Conservation (phyloP, 2,329 filamentous ascomycete genomes). For the Pyrenophora seminiperda region DNA sequence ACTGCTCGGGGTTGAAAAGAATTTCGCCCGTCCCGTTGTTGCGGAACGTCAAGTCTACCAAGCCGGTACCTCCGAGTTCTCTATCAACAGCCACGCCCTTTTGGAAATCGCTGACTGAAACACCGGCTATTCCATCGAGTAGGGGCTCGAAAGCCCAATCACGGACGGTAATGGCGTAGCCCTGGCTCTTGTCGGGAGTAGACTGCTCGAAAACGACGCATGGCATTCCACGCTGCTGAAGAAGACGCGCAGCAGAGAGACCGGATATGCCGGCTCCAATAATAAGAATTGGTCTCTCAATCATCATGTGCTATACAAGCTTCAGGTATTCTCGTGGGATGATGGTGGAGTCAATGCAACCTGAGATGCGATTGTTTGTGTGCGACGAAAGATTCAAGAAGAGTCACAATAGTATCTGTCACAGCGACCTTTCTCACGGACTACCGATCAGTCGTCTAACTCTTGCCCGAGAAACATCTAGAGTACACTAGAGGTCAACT, state of each 20-base stretch:
- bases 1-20: background rate
- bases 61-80: background rate
- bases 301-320: background rate
- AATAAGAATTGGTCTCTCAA: background rate
- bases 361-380: background rate
- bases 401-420: background rate
- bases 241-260: slow-evolving; percentile 1
- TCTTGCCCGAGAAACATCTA: background rate
- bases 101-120: background rate
- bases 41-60: background rate
- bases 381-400: background rate
- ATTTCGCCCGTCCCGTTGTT: background rate
- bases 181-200: background rate
- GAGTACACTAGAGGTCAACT: background rate
- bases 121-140: background rate
- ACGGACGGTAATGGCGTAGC: background rate
- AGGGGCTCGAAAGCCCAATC: background rate
- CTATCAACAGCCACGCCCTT: background rate
- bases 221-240: background rate
- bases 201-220: background rate
- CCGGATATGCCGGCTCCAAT: background rate
- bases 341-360: background rate
- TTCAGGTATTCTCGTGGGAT: background rate
- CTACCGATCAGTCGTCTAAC: background rate
- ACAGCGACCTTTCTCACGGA: background rate